These are phyloP conservation scores for Colletotrichum euphorbiae DNA, from an alignment of 2,329 filamentous ascomycete genomes.

Conservation along the genomic window DNA sequence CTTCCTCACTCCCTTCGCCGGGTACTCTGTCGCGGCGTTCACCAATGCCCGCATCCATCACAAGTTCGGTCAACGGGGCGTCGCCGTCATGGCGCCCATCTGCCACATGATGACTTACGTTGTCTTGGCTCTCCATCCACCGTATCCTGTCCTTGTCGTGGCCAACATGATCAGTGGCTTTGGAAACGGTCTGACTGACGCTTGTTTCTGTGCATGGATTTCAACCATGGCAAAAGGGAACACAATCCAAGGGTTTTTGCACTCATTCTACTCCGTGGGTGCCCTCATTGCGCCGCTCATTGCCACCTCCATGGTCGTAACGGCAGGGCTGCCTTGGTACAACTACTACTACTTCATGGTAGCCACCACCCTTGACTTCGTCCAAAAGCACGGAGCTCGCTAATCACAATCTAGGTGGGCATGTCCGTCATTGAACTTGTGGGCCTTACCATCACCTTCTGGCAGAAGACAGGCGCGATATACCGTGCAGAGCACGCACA, in stretches of 20 bases:
- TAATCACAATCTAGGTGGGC: conserved; percentile 51
- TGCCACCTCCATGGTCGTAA: conserved; percentile 75
- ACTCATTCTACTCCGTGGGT: conserved; percentile 74
- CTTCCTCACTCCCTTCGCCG: conserved; percentile 72
- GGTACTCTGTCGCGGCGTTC: conserved; percentile 71
- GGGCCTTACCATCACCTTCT: conserved; percentile 66
- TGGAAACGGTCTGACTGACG: conserved; percentile 72
- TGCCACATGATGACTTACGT: conserved; percentile 73
- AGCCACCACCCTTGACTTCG: conserved; percentile 48
- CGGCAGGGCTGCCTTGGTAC: conserved; percentile 71
- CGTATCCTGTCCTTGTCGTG: conserved; percentile 72
- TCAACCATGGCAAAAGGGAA: conserved; percentile 77
- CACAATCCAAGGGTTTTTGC: conserved; percentile 73
- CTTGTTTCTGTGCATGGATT: conserved; percentile 61
- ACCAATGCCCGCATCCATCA: conserved; percentile 71
- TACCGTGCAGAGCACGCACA: conserved; percentile 59
- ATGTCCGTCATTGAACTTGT: conserved; percentile 67
- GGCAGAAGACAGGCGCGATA: conserved; percentile 65
- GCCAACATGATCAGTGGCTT: conserved; percentile 73
- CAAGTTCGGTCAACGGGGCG: conserved; percentile 72
- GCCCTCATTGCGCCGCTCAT: conserved; percentile 73
- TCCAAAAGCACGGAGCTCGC: conserved; percentile 15
- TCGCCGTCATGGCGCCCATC: conserved; percentile 70
- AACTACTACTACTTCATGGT: conserved; percentile 79
- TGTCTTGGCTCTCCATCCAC: conserved; percentile 70